Base-by-base conservation (phyloP, 1,284 basidiomycete species). In the Mycosarcoma maydis region DNA sequence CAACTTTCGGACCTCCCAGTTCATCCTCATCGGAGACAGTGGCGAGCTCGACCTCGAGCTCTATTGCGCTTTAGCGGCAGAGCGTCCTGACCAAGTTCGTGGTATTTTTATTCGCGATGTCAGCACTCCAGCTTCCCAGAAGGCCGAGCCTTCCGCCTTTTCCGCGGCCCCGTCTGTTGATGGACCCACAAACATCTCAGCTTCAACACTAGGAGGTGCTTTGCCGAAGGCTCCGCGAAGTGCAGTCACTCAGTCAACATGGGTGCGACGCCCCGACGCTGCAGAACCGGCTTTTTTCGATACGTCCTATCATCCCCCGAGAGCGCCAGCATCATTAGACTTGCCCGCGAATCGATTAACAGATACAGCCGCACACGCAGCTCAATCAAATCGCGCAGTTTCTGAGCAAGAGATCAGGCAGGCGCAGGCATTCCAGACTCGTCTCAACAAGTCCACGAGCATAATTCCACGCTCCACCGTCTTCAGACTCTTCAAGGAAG, bases 1-100 rank as follows among this genome's bases (percentile, higher is more conserved):
- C 46, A 67, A 71, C 37, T 77, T 75, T 41, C 61, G 56, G 4
- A 30, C 50, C 16, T 65, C 58, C 3, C 62, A 64, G n/a, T 80
- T 80, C 45, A 53, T 80, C 50, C 62, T 78, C 40, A 52, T 80
- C 22, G 78, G 78, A 17, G 78, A 80, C 46, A 73, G 69, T 13
- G 78, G 78, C 17, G 78, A 80, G 61, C 72, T 77, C 23, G 78
- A 80, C 45, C 59, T 80, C 19, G 78, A 80, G 49, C 57, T 80
- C 10, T 79, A 77, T 34, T 65, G 72, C 36, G 59, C 71, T n/a
- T 45, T 80, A 5, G 78, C 78, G 4, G 58, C 58, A 8, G 72
- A 73, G 54, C 69, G 76, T 22, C 74, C 77, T 3, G 13, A 48
- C 6, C 75, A 76, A 32, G 56, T 80, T 9, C 53, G 72, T 6